A percentile compares a stretch with the other conserved stretches of the same genome.
Conservation (phyloP, 345 rosid genomes). For the Acer yangbiense region DNA sequence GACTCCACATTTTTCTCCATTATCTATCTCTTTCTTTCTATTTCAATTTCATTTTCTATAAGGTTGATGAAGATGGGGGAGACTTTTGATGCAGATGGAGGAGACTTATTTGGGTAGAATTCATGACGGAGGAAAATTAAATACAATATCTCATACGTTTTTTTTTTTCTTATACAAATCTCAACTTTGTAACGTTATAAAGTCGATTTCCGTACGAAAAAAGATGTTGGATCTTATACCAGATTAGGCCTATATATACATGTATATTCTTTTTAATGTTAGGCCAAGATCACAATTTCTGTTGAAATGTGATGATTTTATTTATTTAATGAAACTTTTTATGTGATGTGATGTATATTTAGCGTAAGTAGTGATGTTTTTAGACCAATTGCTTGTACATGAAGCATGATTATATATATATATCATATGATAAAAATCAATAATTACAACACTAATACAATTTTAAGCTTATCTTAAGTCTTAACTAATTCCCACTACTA, state of each 20-base stretch:
- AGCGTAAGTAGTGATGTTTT: constrained; percentile 8
- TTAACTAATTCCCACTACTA: neutral
- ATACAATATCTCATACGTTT: too few species aligned
- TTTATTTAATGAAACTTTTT: neutral
- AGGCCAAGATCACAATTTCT: neutral
- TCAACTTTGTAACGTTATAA: too few species aligned
- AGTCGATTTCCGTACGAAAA: too few species aligned
- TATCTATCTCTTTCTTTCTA: neutral
- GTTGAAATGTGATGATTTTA: neutral
- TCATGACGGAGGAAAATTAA: neutral
- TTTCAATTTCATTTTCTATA: neutral
- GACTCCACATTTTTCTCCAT: neutral
- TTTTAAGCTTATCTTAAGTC: constrained; percentile 1
- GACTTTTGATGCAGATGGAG: too few species aligned
- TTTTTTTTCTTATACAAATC: too few species aligned
- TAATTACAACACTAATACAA: neutral
- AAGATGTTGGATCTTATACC: too few species aligned
- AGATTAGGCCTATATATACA: neutral
- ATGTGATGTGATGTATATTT: neutral
- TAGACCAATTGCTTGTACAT: neutral
- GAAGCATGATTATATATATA: neutral
- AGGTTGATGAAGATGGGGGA: neutral
- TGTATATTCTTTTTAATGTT: neutral
- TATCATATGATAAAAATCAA: neutral
- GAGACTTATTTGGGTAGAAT: neutral